Conservation (phyloP, 1,284 basidiomycete genomes). For the Ceratobasidium papillatum region DNA sequence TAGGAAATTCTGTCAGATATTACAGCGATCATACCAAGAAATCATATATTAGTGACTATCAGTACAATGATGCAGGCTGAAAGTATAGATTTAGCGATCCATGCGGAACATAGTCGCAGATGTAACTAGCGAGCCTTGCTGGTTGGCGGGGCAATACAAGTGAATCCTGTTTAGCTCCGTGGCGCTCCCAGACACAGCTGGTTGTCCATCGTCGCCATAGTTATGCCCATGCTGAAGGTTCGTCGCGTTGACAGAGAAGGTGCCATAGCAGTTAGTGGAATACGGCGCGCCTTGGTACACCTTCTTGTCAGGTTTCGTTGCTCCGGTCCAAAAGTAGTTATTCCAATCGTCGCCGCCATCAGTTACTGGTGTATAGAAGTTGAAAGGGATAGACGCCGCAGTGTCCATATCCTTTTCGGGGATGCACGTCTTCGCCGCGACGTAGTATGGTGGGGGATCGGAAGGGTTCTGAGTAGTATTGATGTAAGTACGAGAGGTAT, state of each 20-base stretch:
- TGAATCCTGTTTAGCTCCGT: background rate
- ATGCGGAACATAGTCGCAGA: background rate
- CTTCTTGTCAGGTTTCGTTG: background rate
- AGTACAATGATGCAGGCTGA: no score
- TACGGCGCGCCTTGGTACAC: background rate
- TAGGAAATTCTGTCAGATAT: no score
- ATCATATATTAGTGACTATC: no score
- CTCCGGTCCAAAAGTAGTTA: slow-evolving; percentile 13
- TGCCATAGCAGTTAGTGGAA: background rate
- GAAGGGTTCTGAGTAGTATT: background rate
- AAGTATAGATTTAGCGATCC: no score
- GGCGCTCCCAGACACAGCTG: background rate
- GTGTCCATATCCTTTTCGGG: background rate
- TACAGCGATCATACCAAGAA: no score
- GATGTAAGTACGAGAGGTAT: background rate
- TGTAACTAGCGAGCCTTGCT: background rate
- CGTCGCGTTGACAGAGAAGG: background rate
- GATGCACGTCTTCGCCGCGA: background rate
- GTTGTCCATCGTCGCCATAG: background rate
- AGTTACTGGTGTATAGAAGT: background rate
- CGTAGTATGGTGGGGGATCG: background rate
- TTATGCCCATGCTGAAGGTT: slow-evolving; percentile 6
- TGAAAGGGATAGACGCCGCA: background rate
- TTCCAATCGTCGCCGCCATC: slow-evolving; percentile 4
- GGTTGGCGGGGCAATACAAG: background rate